phyloP scores from a whole-genome alignment of 2,329 filamentous ascomycete genomes.

The Blumeriella jaapii region DNA sequence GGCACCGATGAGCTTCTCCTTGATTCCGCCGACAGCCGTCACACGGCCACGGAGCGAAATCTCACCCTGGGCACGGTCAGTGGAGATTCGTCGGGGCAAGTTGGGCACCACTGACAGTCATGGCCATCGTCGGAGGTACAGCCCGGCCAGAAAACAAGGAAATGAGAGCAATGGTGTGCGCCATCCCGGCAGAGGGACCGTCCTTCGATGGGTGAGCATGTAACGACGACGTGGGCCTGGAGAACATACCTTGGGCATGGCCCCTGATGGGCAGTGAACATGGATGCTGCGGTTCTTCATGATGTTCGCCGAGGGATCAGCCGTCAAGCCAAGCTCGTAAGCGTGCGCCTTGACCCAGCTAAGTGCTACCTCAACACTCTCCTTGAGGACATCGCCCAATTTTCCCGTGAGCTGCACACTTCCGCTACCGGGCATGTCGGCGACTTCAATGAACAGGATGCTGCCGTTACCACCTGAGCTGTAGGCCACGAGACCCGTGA shows the following conservation, averaged over 20 bases:
- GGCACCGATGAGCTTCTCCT: slow-evolving; percentile 96
- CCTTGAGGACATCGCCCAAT: slow-evolving; percentile 91
- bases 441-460: slow-evolving; percentile 96
- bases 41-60: slow-evolving; percentile 78
- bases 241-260: slow-evolving; percentile 85
- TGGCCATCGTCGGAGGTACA: slow-evolving; percentile 85
- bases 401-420: slow-evolving; percentile 93
- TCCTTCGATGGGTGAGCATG: slow-evolving; percentile 42
- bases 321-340: slow-evolving; percentile 75
- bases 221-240: not conserved
- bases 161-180: slow-evolving; percentile 87
- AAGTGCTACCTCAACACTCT: slow-evolving; percentile 89
- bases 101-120: slow-evolving; percentile 54
- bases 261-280: slow-evolving; percentile 89
- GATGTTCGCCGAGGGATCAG: slow-evolving; percentile 75
- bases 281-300: slow-evolving; percentile 93
- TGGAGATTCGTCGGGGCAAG: slow-evolving; percentile 3
- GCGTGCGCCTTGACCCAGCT: slow-evolving; percentile 97
- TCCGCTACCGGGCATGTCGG: slow-evolving; percentile 89
- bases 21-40: slow-evolving; percentile 92
- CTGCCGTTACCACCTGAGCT: slow-evolving; percentile 84
- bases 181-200: slow-evolving; percentile 76
- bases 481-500: slow-evolving; percentile 93
- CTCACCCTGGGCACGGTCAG: slow-evolving; percentile 35
- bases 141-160: slow-evolving; percentile 77